phyloP scores from a whole-genome alignment of 176 grass and related monocot genomes.

The Bolboschoenus planiculmis region DNA sequence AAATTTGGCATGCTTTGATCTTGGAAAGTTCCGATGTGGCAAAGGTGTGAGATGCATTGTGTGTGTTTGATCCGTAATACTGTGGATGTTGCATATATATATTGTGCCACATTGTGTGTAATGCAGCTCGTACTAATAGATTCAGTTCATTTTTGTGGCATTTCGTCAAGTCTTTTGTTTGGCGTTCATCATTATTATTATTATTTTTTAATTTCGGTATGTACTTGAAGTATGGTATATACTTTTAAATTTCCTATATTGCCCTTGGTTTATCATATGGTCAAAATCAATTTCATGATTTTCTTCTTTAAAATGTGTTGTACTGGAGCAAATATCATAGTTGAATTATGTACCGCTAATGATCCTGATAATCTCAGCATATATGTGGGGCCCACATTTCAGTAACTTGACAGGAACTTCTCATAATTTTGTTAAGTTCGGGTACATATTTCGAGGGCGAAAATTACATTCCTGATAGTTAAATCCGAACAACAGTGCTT shows the following conservation, averaged over 20 bases:
- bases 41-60: not conserved
- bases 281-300: not conserved
- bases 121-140: not conserved
- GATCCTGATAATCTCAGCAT: not conserved
- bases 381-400: not conserved
- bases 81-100: not conserved
- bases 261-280: not conserved
- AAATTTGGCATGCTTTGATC: not conserved
- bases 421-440: not conserved
- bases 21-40: not conserved
- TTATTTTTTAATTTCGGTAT: not conserved
- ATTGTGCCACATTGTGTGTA: not conserved
- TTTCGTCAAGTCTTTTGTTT: not conserved
- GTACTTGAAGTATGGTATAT: not conserved
- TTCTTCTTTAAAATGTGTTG: not conserved
- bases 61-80: not conserved
- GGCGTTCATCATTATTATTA: not conserved
- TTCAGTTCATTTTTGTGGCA: not conserved
- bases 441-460: not conserved
- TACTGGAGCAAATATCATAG: not conserved
- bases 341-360: not conserved
- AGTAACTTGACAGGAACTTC: not conserved
- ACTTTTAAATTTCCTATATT: not conserved
- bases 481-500: not conserved
- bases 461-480: not conserved